Percentiles rank a stretch among this genome's conserved stretches.
Conservation (phyloP, 495 filamentous ascomycete species). For the Haplographium delicatum region DNA sequence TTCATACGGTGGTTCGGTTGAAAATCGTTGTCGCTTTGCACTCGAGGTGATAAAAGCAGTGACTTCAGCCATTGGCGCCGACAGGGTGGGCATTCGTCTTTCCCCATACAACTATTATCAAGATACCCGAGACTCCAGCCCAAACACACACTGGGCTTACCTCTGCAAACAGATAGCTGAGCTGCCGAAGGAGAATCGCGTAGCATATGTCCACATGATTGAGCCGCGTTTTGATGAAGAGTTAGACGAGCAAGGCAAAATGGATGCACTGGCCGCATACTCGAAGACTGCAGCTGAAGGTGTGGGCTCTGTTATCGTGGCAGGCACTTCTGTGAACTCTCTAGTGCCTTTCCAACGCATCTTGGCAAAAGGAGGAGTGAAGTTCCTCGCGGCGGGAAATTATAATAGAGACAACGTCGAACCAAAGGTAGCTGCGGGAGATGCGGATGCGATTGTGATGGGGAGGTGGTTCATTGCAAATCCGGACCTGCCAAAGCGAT, state of each 20-base stretch:
- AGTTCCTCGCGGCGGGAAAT: constrained; percentile 53
- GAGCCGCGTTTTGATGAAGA: constrained; percentile 51
- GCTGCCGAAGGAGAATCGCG: constrained; percentile 30
- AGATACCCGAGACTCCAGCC: constrained; percentile 49
- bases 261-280: constrained; percentile 38
- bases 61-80: constrained; percentile 54
- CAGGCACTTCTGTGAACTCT: constrained; percentile 28
- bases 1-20: constrained; percentile 62
- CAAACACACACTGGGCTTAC: constrained; percentile 52
- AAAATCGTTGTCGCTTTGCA: constrained; percentile 64
- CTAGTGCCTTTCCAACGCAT: constrained; percentile 46
- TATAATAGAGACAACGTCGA: constrained; percentile 45
- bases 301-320: constrained; percentile 31
- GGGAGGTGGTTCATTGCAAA: constrained; percentile 61
- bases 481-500: constrained; percentile 58
- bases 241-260: constrained; percentile 39
- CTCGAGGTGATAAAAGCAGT: constrained; percentile 60
- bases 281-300: constrained; percentile 31
- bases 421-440: constrained; percentile 44
- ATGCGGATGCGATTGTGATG: constrained; percentile 42
- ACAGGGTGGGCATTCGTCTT: constrained; percentile 57
- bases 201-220: constrained; percentile 56
- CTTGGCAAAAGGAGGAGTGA: constrained; percentile 35
- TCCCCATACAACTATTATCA: constrained; percentile 58
- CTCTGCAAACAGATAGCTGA: constrained; percentile 29